Conservation (phyloP, 352 stramenopile genomes). For the Pythium oligandrum region DNA sequence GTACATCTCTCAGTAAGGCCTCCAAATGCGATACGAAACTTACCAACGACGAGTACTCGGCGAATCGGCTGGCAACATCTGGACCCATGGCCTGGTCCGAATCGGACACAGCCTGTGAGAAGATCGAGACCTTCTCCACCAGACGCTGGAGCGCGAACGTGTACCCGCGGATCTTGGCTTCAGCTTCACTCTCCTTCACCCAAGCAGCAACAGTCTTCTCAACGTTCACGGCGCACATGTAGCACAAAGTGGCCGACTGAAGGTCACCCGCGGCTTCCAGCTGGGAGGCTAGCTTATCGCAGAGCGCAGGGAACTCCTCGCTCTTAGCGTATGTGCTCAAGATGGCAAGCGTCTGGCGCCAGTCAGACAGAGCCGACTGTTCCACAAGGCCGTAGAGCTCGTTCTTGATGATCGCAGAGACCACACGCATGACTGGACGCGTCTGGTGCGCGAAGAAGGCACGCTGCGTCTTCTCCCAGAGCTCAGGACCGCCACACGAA, state of each 20-base stretch:
- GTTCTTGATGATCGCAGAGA: constrained; percentile 95
- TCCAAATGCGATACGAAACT: constrained; percentile 13
- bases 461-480: constrained; percentile 95
- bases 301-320: constrained; percentile 96
- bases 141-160: constrained; percentile 92
- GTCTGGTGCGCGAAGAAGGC: constrained; percentile 91
- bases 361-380: constrained; percentile 90
- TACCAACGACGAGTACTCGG: constrained; percentile 87
- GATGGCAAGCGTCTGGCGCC: constrained; percentile 97
- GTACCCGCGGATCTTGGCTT: constrained; percentile 57
- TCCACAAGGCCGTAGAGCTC: constrained; percentile 83
- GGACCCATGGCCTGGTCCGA: constrained; percentile 80
- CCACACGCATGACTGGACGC: constrained; percentile 93
- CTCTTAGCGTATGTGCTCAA: constrained; percentile 96
- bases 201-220: constrained; percentile 84
- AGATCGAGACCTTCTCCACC: constrained; percentile 96
- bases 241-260: constrained; percentile 93
- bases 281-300: constrained; percentile 89
- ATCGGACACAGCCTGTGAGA: constrained; percentile 85
- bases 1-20: background rate
- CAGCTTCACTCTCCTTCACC: constrained; percentile 88
- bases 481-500: constrained; percentile 90
- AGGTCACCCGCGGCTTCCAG: constrained; percentile 90
- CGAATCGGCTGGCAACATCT: constrained; percentile 88
- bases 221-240: constrained; percentile 95